Percentiles rank a stretch among this genome's conserved stretches.
Evolutionary conservation across 352 stramenopile species (phyloP).

Genomic region (Albugo laibachii): DNA sequence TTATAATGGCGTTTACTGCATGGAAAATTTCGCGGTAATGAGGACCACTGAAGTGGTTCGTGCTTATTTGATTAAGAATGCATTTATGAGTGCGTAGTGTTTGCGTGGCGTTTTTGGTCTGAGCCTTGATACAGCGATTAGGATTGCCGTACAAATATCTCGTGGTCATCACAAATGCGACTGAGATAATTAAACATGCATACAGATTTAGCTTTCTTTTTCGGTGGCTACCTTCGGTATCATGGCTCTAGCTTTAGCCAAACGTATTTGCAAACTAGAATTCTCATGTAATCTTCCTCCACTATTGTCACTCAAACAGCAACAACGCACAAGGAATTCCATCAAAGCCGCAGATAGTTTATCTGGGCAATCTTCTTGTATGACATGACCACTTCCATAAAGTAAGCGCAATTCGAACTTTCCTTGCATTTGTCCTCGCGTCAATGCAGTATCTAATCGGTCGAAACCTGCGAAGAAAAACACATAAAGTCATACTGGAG

Average conservation of each 20-base stretch:
- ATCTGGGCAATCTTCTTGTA: slow-evolving; percentile 72
- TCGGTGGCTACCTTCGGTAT: slow-evolving; percentile 9
- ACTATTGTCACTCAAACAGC: no score
- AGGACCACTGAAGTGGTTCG: no score
- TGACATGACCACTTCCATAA: slow-evolving; percentile 74
- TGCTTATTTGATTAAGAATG: no score
- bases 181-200: no score
- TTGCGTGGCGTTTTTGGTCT: no score
- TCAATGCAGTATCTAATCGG: slow-evolving; percentile 70
- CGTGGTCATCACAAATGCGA: no score
- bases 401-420: slow-evolving; percentile 79
- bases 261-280: slow-evolving; percentile 5
- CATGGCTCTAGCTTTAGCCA: slow-evolving; percentile 38
- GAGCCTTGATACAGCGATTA: no score
- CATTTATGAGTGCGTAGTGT: no score
- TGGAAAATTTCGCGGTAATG: no score
- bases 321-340: slow-evolving; percentile 16
- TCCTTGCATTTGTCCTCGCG: slow-evolving; percentile 80
- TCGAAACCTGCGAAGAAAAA: slow-evolving; percentile 24
- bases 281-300: no score
- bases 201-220: slow-evolving; percentile 9
- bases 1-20: no score
- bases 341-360: slow-evolving; percentile 41
- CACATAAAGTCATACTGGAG: background rate
- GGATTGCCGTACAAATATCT: no score